Conservation (phyloP, 108 stramenopile genomes). For the Nitzschia inconspicua region DNA sequence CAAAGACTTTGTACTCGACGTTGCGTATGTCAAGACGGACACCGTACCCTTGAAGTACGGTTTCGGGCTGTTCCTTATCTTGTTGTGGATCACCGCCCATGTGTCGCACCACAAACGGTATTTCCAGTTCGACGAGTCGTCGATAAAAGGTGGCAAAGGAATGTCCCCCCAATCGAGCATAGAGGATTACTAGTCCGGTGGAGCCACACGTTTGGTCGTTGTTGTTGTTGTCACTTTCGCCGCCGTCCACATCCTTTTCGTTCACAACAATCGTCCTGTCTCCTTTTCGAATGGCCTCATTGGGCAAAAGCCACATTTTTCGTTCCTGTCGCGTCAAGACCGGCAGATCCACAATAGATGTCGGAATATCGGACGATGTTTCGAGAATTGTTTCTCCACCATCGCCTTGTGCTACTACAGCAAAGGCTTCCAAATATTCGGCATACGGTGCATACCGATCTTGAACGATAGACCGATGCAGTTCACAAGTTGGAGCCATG, state of each 20-base stretch:
- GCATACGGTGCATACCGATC: neutral
- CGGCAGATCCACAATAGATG: neutral
- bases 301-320: slow-evolving; percentile 4
- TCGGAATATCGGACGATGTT: slow-evolving; percentile 10
- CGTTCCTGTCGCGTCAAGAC: neutral
- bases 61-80: slow-evolving; percentile 33
- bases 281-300: slow-evolving; percentile 7
- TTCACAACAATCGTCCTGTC: neutral
- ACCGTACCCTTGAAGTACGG: slow-evolving; percentile 79
- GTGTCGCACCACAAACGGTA: slow-evolving; percentile 69
- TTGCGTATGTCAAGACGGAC: slow-evolving; percentile 88
- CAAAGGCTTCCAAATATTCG: slow-evolving; percentile 24
- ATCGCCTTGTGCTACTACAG: slow-evolving; percentile 8
- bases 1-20: slow-evolving; percentile 85
- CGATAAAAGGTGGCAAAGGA: slow-evolving; percentile 60
- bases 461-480: slow-evolving; percentile 69
- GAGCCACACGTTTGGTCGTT: neutral
- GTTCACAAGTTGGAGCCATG: slow-evolving; percentile 72
- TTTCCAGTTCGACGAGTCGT: slow-evolving; percentile 20
- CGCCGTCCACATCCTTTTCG: too few species aligned
- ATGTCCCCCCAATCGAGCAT: slow-evolving; percentile 60
- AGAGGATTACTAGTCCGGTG: slow-evolving; percentile 52
- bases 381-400: neutral
- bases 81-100: slow-evolving; percentile 60
- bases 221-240: neutral